Evolutionary conservation across 1,284 basidiomycete species (phyloP), one percentile per base, ranked within the genome.

Genomic region (Puccinia triticina): DNA sequence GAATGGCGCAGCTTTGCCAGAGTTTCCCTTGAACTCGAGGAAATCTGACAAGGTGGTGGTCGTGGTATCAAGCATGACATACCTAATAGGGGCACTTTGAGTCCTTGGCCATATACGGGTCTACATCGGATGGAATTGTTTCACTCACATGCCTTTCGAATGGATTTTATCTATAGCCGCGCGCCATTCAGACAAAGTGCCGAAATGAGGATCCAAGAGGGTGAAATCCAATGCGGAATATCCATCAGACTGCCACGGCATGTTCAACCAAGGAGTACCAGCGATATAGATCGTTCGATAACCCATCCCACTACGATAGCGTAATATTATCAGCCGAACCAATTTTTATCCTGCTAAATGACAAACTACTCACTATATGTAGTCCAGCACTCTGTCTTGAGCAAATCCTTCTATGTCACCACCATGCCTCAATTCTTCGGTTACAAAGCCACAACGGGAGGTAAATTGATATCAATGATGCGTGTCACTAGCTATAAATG

Each of bases 231-330:
- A 89, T 12, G 94, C 93, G 32, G 94, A 96, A 87, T 96, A 96
- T 87, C 93, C 93, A 90, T 96, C 94, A n/a, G 94, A 93, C 87
- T 95, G 92, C 94, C 94, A 96, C 32, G 94, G 88, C 94, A 96
- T 95, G 89, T 96, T 96, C 84, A 96, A 84, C 87, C 83, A 96
- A 71, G 92, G 91, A 0, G 94, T 96, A 79, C 94, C 94, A 43
- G 94, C 94, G 85, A 95, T 92, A 88, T 94, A 96, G 85, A 96
- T 91, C 73, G 91, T 90, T 84, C 89, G 89, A 85, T 94, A 89
- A 84, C 94, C 94, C 93, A 95, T 95, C 83, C 92, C 92, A 67
- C 80, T 82, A 32, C 32, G 26, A 46, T 37, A 40, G n/a, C 14
- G 2, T 55, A 74, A 61, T 2, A 53, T 11, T 59, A 50, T 74